Conservation (phyloP, 2,329 filamentous ascomycete species). For the Alternaria sp. region DNA sequence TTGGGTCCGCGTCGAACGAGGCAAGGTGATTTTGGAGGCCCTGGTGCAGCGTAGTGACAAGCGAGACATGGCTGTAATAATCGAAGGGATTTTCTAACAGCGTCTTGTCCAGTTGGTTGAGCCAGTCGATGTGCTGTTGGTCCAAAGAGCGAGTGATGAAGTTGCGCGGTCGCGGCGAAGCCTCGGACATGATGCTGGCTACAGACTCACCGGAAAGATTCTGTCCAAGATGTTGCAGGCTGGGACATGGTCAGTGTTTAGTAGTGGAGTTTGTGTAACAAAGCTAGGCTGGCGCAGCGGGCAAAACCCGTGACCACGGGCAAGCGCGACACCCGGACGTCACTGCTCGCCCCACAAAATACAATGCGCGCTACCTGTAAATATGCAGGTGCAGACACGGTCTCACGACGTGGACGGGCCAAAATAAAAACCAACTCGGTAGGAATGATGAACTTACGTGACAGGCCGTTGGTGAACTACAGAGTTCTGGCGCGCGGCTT, state of each 20-base stretch:
- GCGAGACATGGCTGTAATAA: slow-evolving; percentile 58
- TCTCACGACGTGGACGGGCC: background rate
- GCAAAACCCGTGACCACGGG: slow-evolving; percentile 33
- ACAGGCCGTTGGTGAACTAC: slow-evolving; percentile 47
- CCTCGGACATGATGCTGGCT: slow-evolving; percentile 59
- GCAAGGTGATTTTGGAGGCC: slow-evolving; percentile 56
- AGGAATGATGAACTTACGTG: slow-evolving; percentile 39
- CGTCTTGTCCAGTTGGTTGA: slow-evolving; percentile 55
- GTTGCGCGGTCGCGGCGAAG: slow-evolving; percentile 54
- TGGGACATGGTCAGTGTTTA: slow-evolving; percentile 21
- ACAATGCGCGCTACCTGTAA: background rate
- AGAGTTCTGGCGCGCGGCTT: slow-evolving; percentile 50
- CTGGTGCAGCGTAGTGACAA: slow-evolving; percentile 60
- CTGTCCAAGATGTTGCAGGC: slow-evolving; percentile 46
- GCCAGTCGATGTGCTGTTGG: slow-evolving; percentile 53
- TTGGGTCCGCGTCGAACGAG: slow-evolving; percentile 47
- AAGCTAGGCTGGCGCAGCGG: slow-evolving; percentile 23
- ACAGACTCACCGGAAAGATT: slow-evolving; percentile 55
- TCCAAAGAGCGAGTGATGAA: slow-evolving; percentile 56
- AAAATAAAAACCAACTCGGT: background rate
- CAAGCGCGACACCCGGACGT: slow-evolving; percentile 22
- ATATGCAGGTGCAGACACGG: background rate
- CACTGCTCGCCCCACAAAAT: slow-evolving; percentile 10
- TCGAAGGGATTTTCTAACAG: slow-evolving; percentile 59
- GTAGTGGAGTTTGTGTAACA: slow-evolving; percentile 14